phyloP scores from a whole-genome alignment of 2,329 filamentous ascomycete species.

The Beauveria asiatica region DNA sequence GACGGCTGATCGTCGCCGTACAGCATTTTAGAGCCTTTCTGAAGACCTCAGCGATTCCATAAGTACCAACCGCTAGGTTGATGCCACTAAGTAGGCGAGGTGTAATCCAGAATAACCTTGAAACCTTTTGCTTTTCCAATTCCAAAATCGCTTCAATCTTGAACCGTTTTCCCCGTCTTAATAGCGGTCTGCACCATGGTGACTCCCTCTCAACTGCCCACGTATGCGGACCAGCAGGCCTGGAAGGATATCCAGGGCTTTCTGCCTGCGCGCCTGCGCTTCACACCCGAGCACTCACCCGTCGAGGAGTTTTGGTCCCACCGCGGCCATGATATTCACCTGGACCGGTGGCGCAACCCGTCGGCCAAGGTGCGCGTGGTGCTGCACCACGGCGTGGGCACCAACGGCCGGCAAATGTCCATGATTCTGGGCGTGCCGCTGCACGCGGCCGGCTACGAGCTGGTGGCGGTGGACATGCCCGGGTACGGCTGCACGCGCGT shows the following conservation, averaged over 20 bases:
- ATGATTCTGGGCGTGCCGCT: not conserved
- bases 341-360: conserved; percentile 6
- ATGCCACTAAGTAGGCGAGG: not conserved
- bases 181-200: not conserved
- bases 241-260: not conserved
- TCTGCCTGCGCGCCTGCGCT: not conserved
- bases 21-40: too few species aligned
- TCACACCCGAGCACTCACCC: not conserved
- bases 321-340: not conserved
- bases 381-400: conserved; percentile 4
- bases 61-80: not conserved
- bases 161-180: not conserved
- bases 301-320: not conserved
- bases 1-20: not conserved
- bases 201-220: not conserved
- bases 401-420: conserved; percentile 3
- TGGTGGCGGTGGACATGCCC: not conserved
- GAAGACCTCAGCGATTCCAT: not conserved
- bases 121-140: not conserved
- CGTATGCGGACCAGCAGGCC: conserved; percentile 1
- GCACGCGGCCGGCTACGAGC: not conserved
- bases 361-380: not conserved
- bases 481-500: not conserved
- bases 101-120: not conserved
- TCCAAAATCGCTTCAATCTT: not conserved